Evolutionary conservation across 2,329 filamentous ascomycete species (phyloP).

Genomic region (Phaeomoniella chlamydospora): DNA sequence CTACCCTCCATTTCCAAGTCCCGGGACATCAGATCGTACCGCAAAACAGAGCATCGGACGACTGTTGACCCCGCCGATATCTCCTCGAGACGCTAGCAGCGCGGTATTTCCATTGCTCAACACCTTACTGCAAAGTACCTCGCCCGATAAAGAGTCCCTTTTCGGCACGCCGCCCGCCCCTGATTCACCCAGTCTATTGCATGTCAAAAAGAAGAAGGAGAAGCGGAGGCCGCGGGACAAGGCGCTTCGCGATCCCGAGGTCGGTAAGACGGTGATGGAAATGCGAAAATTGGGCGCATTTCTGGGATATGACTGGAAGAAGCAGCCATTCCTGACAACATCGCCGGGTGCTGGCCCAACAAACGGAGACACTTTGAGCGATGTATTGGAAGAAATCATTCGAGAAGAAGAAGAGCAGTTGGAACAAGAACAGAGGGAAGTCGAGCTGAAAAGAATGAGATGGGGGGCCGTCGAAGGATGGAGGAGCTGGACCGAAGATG

Average conservation of each 20-base stretch:
- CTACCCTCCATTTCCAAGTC: neutral
- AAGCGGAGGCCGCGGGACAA: conserved; percentile 73
- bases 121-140: neutral
- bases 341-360: neutral
- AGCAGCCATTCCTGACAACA: conserved; percentile 9
- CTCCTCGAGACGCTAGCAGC: neutral
- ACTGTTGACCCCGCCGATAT: neutral
- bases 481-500: too few relatives aligned
- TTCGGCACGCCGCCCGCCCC: neutral
- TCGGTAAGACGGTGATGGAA: conserved; percentile 56
- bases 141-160: neutral
- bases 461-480: too few relatives aligned
- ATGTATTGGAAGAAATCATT: neutral
- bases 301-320: conserved; percentile 73
- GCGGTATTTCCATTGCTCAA: neutral
- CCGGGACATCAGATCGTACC: neutral
- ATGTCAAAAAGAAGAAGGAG: conserved; percentile 47
- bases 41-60: too few relatives aligned
- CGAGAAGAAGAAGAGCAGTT: neutral
- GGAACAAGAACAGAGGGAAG: neutral
- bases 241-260: conserved; percentile 57
- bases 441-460: too few relatives aligned
- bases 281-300: conserved; percentile 74
- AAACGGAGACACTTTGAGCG: too few relatives aligned
- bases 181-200: neutral